Evolutionary conservation across 2,329 filamentous ascomycete species (phyloP).

Genomic region (Sphaceloma murrayae): DNA sequence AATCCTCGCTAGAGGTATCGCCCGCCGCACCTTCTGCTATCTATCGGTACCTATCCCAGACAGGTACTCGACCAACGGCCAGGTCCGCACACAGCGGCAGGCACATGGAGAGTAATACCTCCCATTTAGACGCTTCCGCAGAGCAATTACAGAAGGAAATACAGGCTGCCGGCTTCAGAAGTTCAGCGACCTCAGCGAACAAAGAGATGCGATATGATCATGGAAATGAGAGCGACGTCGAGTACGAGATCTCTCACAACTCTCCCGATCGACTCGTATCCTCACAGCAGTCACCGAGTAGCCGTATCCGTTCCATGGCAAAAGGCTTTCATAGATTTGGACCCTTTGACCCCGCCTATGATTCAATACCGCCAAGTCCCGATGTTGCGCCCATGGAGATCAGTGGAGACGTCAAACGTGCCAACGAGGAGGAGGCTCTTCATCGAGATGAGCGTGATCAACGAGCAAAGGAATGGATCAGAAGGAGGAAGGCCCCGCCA

Average conservation of each 20-base stretch:
- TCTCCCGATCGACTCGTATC: too few relatives aligned
- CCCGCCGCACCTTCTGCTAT: too few relatives aligned
- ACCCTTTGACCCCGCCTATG: not conserved
- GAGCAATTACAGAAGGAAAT: conserved; percentile 7
- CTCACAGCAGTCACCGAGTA: too few relatives aligned
- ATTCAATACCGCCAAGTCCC: not conserved
- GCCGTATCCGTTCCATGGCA: too few relatives aligned
- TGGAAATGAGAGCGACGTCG: not conserved
- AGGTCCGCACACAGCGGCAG: too few relatives aligned
- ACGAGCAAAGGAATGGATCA: not conserved
- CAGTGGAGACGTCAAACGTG: not conserved
- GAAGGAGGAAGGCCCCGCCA: not conserved
- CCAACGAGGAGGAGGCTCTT: not conserved
- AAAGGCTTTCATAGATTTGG: too few relatives aligned
- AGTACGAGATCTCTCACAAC: not conserved
- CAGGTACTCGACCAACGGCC: too few relatives aligned
- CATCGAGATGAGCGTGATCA: not conserved
- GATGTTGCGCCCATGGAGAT: not conserved
- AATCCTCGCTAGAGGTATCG: too few relatives aligned
- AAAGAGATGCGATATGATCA: not conserved
- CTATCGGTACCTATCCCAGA: conserved; percentile 4
- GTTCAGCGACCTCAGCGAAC: not conserved
- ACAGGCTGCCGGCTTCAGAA: conserved; percentile 1
- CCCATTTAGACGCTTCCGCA: not conserved
- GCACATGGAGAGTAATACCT: too few relatives aligned